phyloP scores from a whole-genome alignment of 2,329 filamentous ascomycete genomes.

The Colletotrichum sp. region DNA sequence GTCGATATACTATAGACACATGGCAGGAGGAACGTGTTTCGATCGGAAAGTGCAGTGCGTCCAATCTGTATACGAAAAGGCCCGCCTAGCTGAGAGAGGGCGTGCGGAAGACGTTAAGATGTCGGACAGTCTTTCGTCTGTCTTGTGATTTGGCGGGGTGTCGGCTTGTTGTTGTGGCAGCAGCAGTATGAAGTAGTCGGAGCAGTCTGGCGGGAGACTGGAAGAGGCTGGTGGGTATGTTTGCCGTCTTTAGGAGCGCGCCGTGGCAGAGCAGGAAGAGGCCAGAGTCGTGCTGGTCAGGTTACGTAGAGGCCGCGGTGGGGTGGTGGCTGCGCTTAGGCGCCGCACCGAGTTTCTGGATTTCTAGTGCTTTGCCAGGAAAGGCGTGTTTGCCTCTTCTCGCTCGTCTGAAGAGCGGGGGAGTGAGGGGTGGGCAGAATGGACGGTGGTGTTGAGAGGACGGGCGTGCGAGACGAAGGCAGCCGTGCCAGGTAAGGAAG shows the following conservation, averaged over 20 bases:
- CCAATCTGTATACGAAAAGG: not conserved
- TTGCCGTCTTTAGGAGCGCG: slow-evolving; percentile 18
- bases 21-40: slow-evolving; percentile 6
- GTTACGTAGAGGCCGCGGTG: slow-evolving; percentile 15
- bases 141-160: slow-evolving; percentile 21
- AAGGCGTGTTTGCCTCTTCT: slow-evolving; percentile 1
- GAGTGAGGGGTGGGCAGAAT: not conserved
- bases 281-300: slow-evolving; percentile 3
- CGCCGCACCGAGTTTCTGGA: slow-evolving; percentile 18
- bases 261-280: slow-evolving; percentile 14
- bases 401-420: slow-evolving; percentile 3
- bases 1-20: slow-evolving; percentile 16
- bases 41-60: not conserved
- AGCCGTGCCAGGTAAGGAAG: slow-evolving; percentile 3
- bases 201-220: not conserved
- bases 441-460: not conserved
- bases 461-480: not conserved
- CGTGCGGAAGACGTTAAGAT: not conserved
- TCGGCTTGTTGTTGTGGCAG: slow-evolving; percentile 7
- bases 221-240: slow-evolving; percentile 17
- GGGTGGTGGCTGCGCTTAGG: slow-evolving; percentile 21
- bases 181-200: not conserved
- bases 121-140: slow-evolving; percentile 1
- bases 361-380: slow-evolving; percentile 13
- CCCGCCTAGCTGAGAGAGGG: not conserved